These are phyloP conservation scores for Gracilaria caudata DNA, from an alignment of 23 red algal species.

Conservation along the genomic window DNA sequence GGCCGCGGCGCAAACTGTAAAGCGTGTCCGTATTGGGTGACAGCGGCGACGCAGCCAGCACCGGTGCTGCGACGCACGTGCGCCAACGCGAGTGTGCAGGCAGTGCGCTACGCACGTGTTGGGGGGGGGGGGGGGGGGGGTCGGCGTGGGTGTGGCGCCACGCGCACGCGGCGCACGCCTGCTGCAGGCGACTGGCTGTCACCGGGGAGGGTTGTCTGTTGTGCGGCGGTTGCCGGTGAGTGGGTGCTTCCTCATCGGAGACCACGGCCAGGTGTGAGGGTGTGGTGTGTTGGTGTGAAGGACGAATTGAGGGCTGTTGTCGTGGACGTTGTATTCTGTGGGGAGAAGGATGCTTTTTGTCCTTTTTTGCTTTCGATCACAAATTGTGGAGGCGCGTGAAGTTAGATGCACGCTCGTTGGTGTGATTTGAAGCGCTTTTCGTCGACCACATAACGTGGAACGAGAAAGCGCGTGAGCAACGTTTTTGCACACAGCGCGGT, in stretches of 20 bases:
- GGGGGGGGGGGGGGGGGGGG: too few relatives aligned
- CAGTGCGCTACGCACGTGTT: background rate
- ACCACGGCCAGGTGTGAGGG: background rate
- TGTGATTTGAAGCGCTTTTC: background rate
- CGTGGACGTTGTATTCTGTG: background rate
- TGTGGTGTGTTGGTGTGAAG: background rate
- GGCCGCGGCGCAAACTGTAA: slow-evolving; percentile 34
- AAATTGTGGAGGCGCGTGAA: background rate
- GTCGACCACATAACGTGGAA: background rate
- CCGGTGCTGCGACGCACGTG: background rate
- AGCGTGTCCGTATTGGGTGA: slow-evolving; percentile 1
- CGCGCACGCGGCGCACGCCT: background rate
- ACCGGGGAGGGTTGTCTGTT: background rate
- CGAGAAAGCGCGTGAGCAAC: background rate
- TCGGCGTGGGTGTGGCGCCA: background rate
- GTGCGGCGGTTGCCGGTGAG: background rate
- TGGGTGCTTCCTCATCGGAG: background rate
- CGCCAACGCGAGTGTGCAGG: background rate
- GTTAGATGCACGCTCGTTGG: background rate
- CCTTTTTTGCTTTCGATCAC: background rate
- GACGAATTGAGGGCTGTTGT: background rate
- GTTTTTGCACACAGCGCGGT: background rate
- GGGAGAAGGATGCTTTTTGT: background rate
- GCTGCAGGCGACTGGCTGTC: background rate
- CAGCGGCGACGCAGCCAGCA: background rate